Evolutionary conservation across 345 rosid genomes (phyloP), one percentile per base, ranked within the genome.

Genomic region (Hirschfeldia incana): DNA sequence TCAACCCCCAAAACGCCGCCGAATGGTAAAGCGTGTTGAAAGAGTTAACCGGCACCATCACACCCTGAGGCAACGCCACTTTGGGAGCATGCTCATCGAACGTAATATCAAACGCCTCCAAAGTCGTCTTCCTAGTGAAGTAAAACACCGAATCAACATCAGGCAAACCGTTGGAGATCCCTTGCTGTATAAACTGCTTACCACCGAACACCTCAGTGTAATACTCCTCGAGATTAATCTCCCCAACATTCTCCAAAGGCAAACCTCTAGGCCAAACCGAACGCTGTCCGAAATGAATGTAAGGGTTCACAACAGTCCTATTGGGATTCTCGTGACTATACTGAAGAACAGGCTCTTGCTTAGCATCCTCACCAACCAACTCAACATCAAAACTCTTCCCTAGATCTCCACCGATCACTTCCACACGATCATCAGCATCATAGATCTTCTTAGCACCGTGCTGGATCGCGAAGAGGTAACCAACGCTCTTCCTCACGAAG

Each of bases 121-220:
- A 63, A 44, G 84, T 85, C 0, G 98, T 74, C 61, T 96, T 93
- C 81, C 98, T 85, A 0, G 99, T 93, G 72, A 93, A 89, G 83
- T 93, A 96, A 78, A 96, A 96, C 84, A 96, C 95, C 0, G 99
- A 96, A 88, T 96, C 99, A 65, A 93, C 97, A 88, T 96, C 99
- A 0, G 98, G 99, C 69, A 96, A 85, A 59, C 98, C 99, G 37
- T 96, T 93, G 0, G 99, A 96, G 73, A 93, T 82, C 68, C 99
- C 99, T 84, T 93, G 99, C 75, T 96, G 99, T 51, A 96, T 93
- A 82, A 84, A 93, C 85, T 93, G 99, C 83, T 88, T 96, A 65
- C 99, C 98, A 82, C 98, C 90, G 57, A 88, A 95, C 69, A 95
- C 82, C 93, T 95, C 93, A 6, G 97, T 91, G 82, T 93, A 93